Base-by-base conservation (phyloP, 164 flowering plant species). In the Magnolia sinica region DNA sequence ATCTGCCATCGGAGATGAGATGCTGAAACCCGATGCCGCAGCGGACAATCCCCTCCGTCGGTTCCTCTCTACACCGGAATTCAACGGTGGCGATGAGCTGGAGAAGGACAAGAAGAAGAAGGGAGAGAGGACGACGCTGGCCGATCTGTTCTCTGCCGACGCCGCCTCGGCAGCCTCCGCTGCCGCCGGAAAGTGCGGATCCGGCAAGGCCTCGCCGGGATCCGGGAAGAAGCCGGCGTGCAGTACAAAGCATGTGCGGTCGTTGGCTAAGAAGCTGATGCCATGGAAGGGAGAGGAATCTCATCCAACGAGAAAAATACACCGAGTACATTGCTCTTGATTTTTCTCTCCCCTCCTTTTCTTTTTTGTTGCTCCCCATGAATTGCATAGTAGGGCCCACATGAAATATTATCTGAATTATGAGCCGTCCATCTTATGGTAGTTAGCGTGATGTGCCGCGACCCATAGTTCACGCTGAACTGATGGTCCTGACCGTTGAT, bases 101-200 rank as follows among this genome's bases (percentile, higher is more conserved):
- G 80, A 79, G 20, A 77, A 67, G 71, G 31, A 68, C 64, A 79
- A 73, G 78, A 82, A 73, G 78, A 70, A 70, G 58, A 70, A 70
- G 24, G 73, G 59, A 70, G 73, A 70, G 73, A 87, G 91, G 72
- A 87, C 80, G 9, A 91, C 95, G 7, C 84, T 91, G 7, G 92
- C 92, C 1, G 95, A 91, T 37, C 82, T 91, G 73, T 88, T 91
- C 80, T 79, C 78, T 8, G 89, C 86, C 1, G 91, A 91, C 65
- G 49, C 71, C 18, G 18, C 18, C 14, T 10, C 13, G 9, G 29
- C 20, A 14, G 37, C 67, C 8, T 20, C 19, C 20, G 1, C n/a
- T 68, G 71, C 50, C 29, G 50, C 71, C 10, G 71, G 50, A 68
- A 68, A 68, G 10, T 68, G 71, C 10, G 71, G 45, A 0, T 20